Evolutionary conservation across 306 rosid species (phyloP).

Genomic region (Cercis canadensis): DNA sequence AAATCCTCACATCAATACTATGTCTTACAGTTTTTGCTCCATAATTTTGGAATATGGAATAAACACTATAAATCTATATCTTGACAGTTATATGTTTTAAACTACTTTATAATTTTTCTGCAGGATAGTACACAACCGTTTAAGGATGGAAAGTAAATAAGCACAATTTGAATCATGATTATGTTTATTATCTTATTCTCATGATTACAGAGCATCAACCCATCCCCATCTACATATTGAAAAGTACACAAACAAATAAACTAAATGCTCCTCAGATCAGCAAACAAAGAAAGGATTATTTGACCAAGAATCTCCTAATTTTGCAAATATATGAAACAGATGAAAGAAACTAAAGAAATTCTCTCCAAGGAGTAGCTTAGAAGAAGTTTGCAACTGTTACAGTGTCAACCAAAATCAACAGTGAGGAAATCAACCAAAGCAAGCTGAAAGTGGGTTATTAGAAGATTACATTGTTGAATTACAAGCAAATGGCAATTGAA

Average conservation of each 20-base stretch:
- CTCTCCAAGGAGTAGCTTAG: not conserved
- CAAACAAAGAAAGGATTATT: not conserved
- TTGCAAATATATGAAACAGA: not conserved
- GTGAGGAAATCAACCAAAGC: not conserved
- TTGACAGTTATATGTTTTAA: no score
- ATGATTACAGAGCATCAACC: no score
- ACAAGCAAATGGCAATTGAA: slow-evolving; percentile 18
- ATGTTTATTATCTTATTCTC: no score
- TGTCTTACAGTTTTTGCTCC: slow-evolving; percentile 15
- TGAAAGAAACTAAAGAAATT: not conserved
- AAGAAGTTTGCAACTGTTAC: not conserved
- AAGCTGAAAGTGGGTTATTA: not conserved
- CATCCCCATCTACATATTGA: no score
- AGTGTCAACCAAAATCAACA: not conserved
- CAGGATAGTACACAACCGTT: not conserved
- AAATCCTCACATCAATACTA: not conserved
- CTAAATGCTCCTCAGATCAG: not conserved
- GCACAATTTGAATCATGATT: no score
- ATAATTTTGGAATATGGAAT: slow-evolving; percentile 10
- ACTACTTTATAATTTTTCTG: not conserved
- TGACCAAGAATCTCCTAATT: not conserved
- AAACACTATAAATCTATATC: no score
- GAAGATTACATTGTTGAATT: not conserved
- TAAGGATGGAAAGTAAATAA: slow-evolving; percentile 17
- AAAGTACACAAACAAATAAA: no score